These are phyloP conservation scores for Ceratobasidium sp. DNA, from an alignment of 1,284 basidiomycete genomes.

Conservation along the genomic window DNA sequence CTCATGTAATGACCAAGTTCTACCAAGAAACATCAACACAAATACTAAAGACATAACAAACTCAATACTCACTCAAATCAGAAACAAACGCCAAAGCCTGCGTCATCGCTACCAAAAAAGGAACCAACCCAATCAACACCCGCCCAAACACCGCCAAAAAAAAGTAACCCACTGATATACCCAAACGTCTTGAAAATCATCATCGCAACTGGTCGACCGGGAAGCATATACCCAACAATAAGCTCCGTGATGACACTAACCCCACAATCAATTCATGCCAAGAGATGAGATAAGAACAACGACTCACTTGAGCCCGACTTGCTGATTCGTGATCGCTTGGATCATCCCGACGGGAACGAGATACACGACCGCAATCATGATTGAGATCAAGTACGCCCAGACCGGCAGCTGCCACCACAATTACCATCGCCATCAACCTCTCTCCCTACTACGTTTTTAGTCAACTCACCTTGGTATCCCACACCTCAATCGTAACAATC, in stretches of 20 bases:
- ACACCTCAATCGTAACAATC: slow-evolving; percentile 75
- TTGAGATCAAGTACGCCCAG: slow-evolving; percentile 63
- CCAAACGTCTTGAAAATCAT: slow-evolving; percentile 74
- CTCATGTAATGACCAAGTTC: slow-evolving; percentile 66
- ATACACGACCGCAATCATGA: slow-evolving; percentile 58
- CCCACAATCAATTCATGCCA: slow-evolving; percentile 51
- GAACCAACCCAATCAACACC: not conserved
- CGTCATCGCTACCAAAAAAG: slow-evolving; percentile 55
- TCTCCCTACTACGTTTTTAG: not conserved
- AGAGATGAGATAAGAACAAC: slow-evolving; percentile 60
- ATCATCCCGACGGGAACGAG: slow-evolving; percentile 61
- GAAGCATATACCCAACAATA: slow-evolving; percentile 67
- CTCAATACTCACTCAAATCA: slow-evolving; percentile 58
- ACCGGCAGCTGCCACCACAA: slow-evolving; percentile 74
- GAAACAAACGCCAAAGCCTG: slow-evolving; percentile 70
- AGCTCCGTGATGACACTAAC: slow-evolving; percentile 71
- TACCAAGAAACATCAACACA: slow-evolving; percentile 56
- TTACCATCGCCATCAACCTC: slow-evolving; percentile 31
- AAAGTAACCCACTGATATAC: slow-evolving; percentile 62
- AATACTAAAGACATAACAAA: too few relatives aligned
- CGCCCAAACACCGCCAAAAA: not conserved
- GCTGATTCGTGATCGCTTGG: slow-evolving; percentile 58
- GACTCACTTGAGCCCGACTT: slow-evolving; percentile 68
- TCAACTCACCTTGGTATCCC: slow-evolving; percentile 70
- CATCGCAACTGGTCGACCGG: slow-evolving; percentile 70